Conservation (phyloP, 1,284 basidiomycete genomes). For the Ceratobasidium sp. region DNA sequence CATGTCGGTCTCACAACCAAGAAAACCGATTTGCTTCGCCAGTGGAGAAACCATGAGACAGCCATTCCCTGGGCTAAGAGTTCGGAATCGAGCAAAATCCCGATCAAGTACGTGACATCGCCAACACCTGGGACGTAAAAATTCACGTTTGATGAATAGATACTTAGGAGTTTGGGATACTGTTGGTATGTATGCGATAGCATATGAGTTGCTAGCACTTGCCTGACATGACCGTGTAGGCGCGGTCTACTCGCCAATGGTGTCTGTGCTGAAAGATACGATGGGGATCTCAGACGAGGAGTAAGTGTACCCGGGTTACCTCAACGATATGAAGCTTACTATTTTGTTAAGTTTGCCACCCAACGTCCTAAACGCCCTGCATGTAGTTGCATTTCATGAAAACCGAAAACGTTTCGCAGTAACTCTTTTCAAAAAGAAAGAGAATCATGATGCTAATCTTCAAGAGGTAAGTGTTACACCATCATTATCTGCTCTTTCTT, state of each 20-base stretch:
- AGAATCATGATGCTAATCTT: not conserved
- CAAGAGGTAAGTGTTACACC: constrained; percentile 5
- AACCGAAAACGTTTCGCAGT: constrained; percentile 22
- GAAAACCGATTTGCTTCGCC: not conserved
- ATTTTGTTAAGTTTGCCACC: constrained; percentile 14
- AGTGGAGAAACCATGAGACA: constrained; percentile 21
- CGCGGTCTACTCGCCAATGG: not conserved
- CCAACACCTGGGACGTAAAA: not conserved
- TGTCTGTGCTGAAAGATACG: constrained; percentile 9
- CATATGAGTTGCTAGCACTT: not conserved
- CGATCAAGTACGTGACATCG: constrained; percentile 14
- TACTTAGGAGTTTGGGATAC: constrained; percentile 37
- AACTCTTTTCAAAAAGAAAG: constrained; percentile 12
- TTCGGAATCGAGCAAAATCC: not conserved
- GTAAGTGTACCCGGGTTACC: not conserved
- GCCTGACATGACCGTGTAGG: not conserved
- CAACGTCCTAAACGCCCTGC: constrained; percentile 30
- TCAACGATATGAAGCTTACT: not conserved
- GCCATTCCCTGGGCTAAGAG: constrained; percentile 3
- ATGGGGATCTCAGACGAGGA: constrained; percentile 9
- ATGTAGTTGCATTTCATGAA: constrained; percentile 35
- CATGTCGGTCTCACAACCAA: constrained; percentile 27
- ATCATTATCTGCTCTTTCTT: not conserved
- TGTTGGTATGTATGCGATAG: constrained; percentile 14
- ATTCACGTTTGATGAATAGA: not conserved